Conservation (phyloP, 345 rosid genomes). For the Diplotaxis tenuifolia region DNA sequence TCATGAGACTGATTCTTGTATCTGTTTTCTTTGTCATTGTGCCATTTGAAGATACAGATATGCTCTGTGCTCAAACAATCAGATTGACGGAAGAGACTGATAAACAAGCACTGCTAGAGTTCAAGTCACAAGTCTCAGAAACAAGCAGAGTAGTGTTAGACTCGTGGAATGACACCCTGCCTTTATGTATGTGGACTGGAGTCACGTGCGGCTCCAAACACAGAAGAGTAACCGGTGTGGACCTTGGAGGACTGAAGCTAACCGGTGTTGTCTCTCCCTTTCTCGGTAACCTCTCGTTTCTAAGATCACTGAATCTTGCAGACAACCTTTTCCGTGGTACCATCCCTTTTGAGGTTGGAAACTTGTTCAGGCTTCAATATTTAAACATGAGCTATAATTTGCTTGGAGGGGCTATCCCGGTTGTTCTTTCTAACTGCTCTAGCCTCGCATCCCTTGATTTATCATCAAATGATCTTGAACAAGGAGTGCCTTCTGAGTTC, state of each 20-base stretch:
- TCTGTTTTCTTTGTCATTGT: constrained; percentile 5
- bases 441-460: constrained; percentile 25
- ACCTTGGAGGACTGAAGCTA: constrained; percentile 21
- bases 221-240: constrained; percentile 20
- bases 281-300: constrained; percentile 39
- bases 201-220: constrained; percentile 21
- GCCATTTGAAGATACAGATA: neutral
- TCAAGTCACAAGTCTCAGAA: constrained; percentile 28
- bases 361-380: constrained; percentile 27
- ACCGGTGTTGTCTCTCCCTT: constrained; percentile 27
- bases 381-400: constrained; percentile 23
- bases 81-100: constrained; percentile 34
- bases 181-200: constrained; percentile 29
- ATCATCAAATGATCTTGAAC: constrained; percentile 27
- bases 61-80: constrained; percentile 15
- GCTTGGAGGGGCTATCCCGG: constrained; percentile 25
- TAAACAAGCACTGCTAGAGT: constrained; percentile 17
- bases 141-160: constrained; percentile 15
- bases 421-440: constrained; percentile 22
- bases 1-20: constrained; percentile 10
- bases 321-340: constrained; percentile 11
- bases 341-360: constrained; percentile 24
- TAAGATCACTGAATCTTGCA: constrained; percentile 20
- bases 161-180: constrained; percentile 34
- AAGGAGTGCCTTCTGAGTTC: constrained; percentile 13